Evolutionary conservation across 352 stramenopile genomes (phyloP).

Genomic region (Lagenidium giganteum): DNA sequence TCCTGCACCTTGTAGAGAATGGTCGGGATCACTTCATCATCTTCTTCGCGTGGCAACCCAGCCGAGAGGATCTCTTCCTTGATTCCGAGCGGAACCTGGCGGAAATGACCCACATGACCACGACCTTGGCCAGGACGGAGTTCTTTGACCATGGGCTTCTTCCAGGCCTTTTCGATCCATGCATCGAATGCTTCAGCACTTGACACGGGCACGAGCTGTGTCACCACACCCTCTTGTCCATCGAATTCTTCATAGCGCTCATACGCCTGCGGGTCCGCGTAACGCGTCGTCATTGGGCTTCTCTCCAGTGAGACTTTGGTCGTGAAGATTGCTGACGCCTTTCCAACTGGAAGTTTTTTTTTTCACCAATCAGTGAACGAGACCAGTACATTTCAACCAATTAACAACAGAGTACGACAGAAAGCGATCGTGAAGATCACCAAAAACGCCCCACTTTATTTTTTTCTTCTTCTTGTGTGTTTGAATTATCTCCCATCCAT

Average conservation of each 20-base stretch:
- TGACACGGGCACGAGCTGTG: slow-evolving; percentile 36
- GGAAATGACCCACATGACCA: slow-evolving; percentile 50
- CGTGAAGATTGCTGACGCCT: too few relatives aligned
- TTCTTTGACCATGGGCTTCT: slow-evolving; percentile 18
- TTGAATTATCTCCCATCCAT: too few relatives aligned
- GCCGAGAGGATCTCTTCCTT: slow-evolving; percentile 63
- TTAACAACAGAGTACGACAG: too few relatives aligned
- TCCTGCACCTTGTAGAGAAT: slow-evolving; percentile 45
- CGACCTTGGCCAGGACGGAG: slow-evolving; percentile 41
- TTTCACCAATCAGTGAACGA: too few relatives aligned
- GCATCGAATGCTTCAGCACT: slow-evolving; percentile 55
- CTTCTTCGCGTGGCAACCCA: slow-evolving; percentile 27
- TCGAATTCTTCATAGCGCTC: slow-evolving; percentile 38
- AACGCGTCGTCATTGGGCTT: slow-evolving; percentile 12
- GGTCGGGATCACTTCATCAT: slow-evolving; percentile 31
- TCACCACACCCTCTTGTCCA: slow-evolving; percentile 59
- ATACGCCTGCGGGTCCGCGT: slow-evolving; percentile 31
- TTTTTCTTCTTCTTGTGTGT: too few relatives aligned
- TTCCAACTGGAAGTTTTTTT: too few relatives aligned
- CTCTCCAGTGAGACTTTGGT: too few relatives aligned
- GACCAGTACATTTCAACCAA: too few relatives aligned
- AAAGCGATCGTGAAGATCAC: too few relatives aligned
- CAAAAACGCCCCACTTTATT: too few relatives aligned
- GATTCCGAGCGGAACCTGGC: slow-evolving; percentile 37
- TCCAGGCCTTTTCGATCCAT: slow-evolving; percentile 57